These are phyloP conservation scores for Aureobasidium sp. DNA, from an alignment of 2,329 filamentous ascomycete species.

Conservation along the genomic window DNA sequence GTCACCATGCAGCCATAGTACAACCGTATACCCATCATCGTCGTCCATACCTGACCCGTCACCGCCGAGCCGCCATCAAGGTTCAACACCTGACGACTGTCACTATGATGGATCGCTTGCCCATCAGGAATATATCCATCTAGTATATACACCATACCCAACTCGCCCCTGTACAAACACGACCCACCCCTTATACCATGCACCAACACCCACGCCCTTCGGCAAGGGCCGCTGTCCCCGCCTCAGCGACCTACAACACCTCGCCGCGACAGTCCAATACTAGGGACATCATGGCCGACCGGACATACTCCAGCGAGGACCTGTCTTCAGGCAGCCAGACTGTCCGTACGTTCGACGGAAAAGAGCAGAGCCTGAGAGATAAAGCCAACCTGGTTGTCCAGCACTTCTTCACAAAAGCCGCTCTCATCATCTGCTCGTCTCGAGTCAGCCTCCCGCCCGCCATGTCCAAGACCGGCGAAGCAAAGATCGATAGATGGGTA, in stretches of 20 bases:
- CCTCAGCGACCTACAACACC: constrained; percentile 62
- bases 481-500: constrained; percentile 82
- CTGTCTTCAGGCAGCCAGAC: constrained; percentile 9
- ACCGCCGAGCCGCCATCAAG: constrained; percentile 8
- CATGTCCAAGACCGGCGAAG: constrained; percentile 48
- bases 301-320: constrained; percentile 40
- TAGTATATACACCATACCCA: constrained; percentile 2
- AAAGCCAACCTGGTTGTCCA: constrained; percentile 89
- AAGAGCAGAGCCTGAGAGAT: constrained; percentile 46
- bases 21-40: not conserved
- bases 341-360: constrained; percentile 29
- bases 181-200: constrained; percentile 44
- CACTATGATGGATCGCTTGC: constrained; percentile 11
- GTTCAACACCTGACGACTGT: constrained; percentile 9
- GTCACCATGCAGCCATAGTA: constrained; percentile 9
- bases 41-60: not conserved
- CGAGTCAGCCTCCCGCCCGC: constrained; percentile 59
- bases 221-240: constrained; percentile 63
- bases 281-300: constrained; percentile 50
- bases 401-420: constrained; percentile 89
- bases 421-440: constrained; percentile 73
- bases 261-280: constrained; percentile 61
- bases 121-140: not conserved
- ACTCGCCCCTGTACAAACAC: not conserved
- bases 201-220: constrained; percentile 80